Evolutionary conservation across 139 green algal genomes (phyloP).

Genomic region (Chlamydomonas schloesseri): DNA sequence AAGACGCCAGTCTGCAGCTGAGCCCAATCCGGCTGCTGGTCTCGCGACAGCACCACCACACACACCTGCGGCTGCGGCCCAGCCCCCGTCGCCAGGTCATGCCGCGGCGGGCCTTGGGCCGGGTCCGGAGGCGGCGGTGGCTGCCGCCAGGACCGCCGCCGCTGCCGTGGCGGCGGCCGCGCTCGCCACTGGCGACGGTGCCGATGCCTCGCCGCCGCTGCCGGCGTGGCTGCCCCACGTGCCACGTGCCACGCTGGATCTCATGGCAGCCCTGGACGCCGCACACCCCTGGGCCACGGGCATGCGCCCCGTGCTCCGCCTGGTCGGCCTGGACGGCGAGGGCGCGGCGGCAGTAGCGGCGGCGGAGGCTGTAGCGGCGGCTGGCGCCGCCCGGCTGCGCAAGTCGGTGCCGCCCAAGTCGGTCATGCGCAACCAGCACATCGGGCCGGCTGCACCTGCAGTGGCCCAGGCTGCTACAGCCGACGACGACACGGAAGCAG

Average conservation of each 20-base stretch:
- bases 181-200: too few relatives aligned
- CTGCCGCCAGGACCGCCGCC: background rate
- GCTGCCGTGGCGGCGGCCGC: background rate
- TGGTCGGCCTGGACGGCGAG: background rate
- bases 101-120: background rate
- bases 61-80: too few relatives aligned
- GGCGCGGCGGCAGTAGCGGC: background rate
- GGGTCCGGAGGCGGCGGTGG: too few relatives aligned
- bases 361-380: background rate
- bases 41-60: too few relatives aligned
- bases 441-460: background rate
- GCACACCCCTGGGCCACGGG: conserved; percentile 6
- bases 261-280: conserved; percentile 9
- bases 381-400: too few relatives aligned
- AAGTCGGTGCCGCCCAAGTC: too few relatives aligned
- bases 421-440: background rate
- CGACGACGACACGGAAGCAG: too few relatives aligned
- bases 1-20: too few relatives aligned
- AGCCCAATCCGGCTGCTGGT: too few relatives aligned
- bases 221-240: background rate
- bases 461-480: background rate
- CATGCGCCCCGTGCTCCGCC: background rate
- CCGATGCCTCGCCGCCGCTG: too few relatives aligned
- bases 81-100: too few relatives aligned
- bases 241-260: background rate